Percentiles rank a stretch among this genome's conserved stretches.
Conservation (phyloP, 352 stramenopile genomes). For the Phytophthora fragariae region DNA sequence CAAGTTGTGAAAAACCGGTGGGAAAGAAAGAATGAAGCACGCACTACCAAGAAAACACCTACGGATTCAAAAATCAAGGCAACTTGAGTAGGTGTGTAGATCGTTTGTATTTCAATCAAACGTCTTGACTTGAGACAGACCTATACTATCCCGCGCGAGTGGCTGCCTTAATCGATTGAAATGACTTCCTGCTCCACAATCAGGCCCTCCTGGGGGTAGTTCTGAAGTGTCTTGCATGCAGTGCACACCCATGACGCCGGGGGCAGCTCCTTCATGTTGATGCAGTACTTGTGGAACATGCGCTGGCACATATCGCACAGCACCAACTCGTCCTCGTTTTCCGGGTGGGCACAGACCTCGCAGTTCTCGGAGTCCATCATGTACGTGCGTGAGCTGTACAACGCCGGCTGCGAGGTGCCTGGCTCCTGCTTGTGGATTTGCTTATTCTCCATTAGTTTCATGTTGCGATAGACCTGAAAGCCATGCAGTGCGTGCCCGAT, state of each 20-base stretch:
- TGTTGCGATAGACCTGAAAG: slow-evolving; percentile 87
- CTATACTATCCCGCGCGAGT: slow-evolving; percentile 15
- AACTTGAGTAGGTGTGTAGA: slow-evolving; percentile 25
- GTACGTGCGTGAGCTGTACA: slow-evolving; percentile 76
- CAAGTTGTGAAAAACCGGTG: slow-evolving; percentile 83
- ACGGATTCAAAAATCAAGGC: slow-evolving; percentile 28
- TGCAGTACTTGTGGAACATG: slow-evolving; percentile 87
- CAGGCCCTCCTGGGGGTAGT: slow-evolving; percentile 67
- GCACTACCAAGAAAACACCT: slow-evolving; percentile 34
- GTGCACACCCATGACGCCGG: slow-evolving; percentile 83
- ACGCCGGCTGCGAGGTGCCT: slow-evolving; percentile 58
- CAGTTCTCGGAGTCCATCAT: slow-evolving; percentile 81
- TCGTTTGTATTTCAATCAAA: slow-evolving; percentile 43
- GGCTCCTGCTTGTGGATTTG: slow-evolving; percentile 75
- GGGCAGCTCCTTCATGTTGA: slow-evolving; percentile 80
- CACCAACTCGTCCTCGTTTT: slow-evolving; percentile 77
- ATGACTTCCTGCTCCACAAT: slow-evolving; percentile 66
- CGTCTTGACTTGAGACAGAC: slow-evolving; percentile 13
- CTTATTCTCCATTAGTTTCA: slow-evolving; percentile 80
- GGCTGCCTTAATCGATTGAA: slow-evolving; percentile 62
- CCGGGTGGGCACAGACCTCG: slow-evolving; percentile 59
- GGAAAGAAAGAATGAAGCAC: slow-evolving; percentile 57
- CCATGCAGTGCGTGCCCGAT: slow-evolving; percentile 82
- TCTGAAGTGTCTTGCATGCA: slow-evolving; percentile 73
- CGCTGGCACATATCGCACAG: slow-evolving; percentile 86